Conservation (phyloP, 2,329 filamentous ascomycete genomes). For the Trichocomaceae sp. region DNA sequence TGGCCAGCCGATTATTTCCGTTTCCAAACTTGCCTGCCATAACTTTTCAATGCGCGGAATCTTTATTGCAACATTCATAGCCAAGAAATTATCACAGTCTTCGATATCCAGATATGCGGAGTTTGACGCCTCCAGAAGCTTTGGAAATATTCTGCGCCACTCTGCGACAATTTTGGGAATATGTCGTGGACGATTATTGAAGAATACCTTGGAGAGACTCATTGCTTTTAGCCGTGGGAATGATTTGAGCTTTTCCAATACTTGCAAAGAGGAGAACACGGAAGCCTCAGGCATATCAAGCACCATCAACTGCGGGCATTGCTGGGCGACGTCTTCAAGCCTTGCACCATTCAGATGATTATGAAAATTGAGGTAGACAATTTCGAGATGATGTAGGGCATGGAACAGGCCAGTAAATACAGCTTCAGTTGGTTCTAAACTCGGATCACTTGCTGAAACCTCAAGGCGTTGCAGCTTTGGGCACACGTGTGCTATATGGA, state of each 20-base stretch:
- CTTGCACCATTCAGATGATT: not conserved
- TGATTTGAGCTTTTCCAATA: not conserved
- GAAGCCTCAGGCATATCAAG: not conserved
- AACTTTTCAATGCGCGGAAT: not conserved
- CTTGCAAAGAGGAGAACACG: not conserved
- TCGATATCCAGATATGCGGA: too few relatives aligned
- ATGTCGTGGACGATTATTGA: not conserved
- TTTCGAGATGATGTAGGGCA: not conserved
- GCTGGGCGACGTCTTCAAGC: not conserved
- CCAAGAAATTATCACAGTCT: too few relatives aligned
- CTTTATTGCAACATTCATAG: too few relatives aligned
- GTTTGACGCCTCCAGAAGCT: too few relatives aligned
- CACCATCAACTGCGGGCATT: not conserved
- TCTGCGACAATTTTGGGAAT: not conserved
- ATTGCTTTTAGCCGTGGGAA: not conserved
- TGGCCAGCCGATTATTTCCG: not conserved
- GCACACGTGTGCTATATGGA: not conserved
- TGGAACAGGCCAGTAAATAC: not conserved
- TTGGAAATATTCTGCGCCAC: conserved; percentile 1
- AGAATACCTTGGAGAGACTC: not conserved
- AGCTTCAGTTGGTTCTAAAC: not conserved
- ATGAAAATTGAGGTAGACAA: not conserved
- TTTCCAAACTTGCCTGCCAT: conserved; percentile 7
- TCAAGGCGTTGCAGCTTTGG: not conserved
- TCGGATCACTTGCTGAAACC: too few relatives aligned